Evolutionary conservation across 441 rosid genomes (phyloP), one percentile per base, ranked within the genome.

Genomic region (Dalechampia spathulata): DNA sequence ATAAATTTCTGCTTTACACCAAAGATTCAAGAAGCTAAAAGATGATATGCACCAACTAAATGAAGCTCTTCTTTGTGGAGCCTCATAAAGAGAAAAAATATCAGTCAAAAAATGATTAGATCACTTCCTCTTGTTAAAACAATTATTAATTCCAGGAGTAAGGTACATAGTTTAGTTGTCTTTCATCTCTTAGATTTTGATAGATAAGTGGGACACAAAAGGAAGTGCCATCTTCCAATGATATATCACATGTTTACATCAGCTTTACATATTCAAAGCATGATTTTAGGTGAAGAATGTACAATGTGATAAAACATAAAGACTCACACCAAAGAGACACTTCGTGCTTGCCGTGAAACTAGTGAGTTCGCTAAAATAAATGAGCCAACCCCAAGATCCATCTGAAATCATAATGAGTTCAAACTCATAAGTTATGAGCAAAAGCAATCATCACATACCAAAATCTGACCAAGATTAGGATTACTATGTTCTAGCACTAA

Each of bases 351-450:
- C 16, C 83, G 81, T 58, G 97, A 92, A 62, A 83, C 88, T 60
- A 89, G 67, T 59, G 99, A 75, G 71, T 89, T 85, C 41, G 82
- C 82, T 48, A 89, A 40, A 30, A 86, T 82, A 82, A 92, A 92
- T 60, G 94, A 89, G 51, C 97, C 99, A 56, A 92, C 97, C 28
- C 99, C 99, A 61, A 89, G 82, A 78, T 89, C 97, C 99, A 89
- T 89, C 97, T 89, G 74, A 74, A 34, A 66, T 19, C 68, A 60
- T 65, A 63, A 40, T 3, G 48, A 45, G 46, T 13, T 36, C 51
- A 36, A 9, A 26, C 22, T 21, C 30, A 27, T 54, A 22, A 69
- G 27, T 49, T n/a, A 17, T 26, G 21, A 49, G 23, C 40, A 58
- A 30, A 62, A n/a, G 9, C 40, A 45, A 13, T 14, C 50, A 38